These are phyloP conservation scores for Psilocybe cubensis DNA, from an alignment of 768 basidiomycete genomes.

Conservation along the genomic window DNA sequence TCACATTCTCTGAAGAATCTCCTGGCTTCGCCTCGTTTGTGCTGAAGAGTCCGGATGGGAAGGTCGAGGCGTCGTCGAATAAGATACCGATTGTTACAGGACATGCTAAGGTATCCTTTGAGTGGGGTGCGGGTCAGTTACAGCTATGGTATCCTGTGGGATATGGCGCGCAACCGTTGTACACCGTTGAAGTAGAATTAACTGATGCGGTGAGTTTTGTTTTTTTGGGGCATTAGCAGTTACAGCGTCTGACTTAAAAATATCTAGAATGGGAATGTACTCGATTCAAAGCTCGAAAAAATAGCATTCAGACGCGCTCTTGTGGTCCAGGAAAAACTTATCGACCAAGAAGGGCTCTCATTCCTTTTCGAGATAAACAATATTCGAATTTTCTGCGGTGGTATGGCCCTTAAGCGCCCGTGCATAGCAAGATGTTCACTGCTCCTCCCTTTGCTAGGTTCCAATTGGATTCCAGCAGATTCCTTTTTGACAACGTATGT, in stretches of 20 bases:
- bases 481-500: conserved; percentile 83
- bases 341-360: conserved; percentile 75
- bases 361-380: conserved; percentile 95
- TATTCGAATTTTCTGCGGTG: conserved; percentile 85
- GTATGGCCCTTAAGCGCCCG: conserved; percentile 28
- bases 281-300: conserved; percentile 58
- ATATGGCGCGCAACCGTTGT: conserved; percentile 82
- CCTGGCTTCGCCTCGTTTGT: conserved; percentile 46
- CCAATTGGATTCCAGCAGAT: conserved; percentile 96
- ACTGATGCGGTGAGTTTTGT: conserved; percentile 49
- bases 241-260: not conserved
- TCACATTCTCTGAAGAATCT: conserved; percentile 44
- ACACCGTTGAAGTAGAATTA: conserved; percentile 62
- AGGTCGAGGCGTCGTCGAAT: conserved; percentile 40
- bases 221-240: not conserved
- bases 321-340: conserved; percentile 79
- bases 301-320: conserved; percentile 81
- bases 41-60: conserved; percentile 55
- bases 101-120: conserved; percentile 44
- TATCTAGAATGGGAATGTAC: conserved; percentile 49
- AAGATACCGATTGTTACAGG: conserved; percentile 40
- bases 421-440: not conserved
- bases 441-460: conserved; percentile 61
- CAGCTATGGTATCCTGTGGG: conserved; percentile 88
- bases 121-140: conserved; percentile 57